Evolutionary conservation across 1,139 yeast genomes (phyloP), one percentile per base, ranked within the genome.

Genomic region (Taphrina sp.): DNA sequence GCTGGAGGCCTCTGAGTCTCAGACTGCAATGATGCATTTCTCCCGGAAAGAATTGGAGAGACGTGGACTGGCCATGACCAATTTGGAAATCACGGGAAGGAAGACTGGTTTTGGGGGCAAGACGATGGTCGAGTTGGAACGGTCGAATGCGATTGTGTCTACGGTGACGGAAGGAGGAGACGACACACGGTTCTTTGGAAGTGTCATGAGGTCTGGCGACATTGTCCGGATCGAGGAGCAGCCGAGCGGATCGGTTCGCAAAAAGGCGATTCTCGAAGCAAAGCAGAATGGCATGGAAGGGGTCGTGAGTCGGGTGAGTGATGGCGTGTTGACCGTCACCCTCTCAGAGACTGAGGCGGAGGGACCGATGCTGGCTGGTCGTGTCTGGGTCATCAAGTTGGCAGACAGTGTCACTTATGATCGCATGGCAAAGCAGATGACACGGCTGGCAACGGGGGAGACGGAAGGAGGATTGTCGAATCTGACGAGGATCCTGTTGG

Each of bases 371-470:
- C 23, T 36, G 19, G 31, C 16, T 28, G 64, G 67, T 8, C 60
- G 74, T 28, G 57, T 73, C 14, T 72, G 74, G 71, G 59, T 72
- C 17, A 70, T 70, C 14, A 72, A 73, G 55, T 65, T 72, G 23
- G 70, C 70, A 14, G 71, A 72, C 58, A 63, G 69, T 3, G 69
- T 66, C 5, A 72, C 75, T 1, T 73, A 71, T 83, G 59, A 87
- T 79, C 70, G 62, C 51, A 88, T 92, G 95, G 80, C 81, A 53
- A 80, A 85, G 16, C 81, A 95, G 0, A 74, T 90, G 81, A 76
- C 82, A 42, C 84, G 82, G 71, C 86, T n/a, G 69, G 73, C 8
- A 85, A 81, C 26, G 28, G 35, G 24, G 24, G 20, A 23, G 60
- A 64, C 79, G 51, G 68, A 71, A 14, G 31, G 12, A 12, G 63